A percentile compares a stretch with the other conserved stretches of the same genome.
Evolutionary conservation across 768 basidiomycete genomes (phyloP).

Genomic region (Tricholoma sp.): DNA sequence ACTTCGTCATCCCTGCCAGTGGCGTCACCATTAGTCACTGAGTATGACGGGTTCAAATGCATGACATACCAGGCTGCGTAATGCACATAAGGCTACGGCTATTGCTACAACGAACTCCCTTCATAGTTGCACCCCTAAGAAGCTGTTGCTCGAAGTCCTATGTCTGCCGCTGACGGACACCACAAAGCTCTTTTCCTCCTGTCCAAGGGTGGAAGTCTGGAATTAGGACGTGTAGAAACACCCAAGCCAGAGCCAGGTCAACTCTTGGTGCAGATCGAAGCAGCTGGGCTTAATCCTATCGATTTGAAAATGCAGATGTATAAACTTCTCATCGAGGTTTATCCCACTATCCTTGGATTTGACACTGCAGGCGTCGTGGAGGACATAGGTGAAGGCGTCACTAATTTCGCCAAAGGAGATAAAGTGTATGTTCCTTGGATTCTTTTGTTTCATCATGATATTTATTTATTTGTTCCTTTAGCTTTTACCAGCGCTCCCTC

Average conservation of each 20-base stretch:
- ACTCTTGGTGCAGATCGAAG: constrained; percentile 12
- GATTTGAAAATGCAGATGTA: constrained; percentile 9
- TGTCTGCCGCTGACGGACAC: background rate
- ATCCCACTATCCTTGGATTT: constrained; percentile 29
- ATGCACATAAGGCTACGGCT: too few species aligned
- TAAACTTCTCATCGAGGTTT: background rate
- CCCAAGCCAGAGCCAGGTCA: constrained; percentile 9
- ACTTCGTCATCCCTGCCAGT: too few species aligned
- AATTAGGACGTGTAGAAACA: background rate
- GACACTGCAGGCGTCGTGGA: constrained; percentile 51
- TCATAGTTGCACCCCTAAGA: too few species aligned
- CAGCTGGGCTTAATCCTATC: constrained; percentile 12
- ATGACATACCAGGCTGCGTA: too few species aligned
- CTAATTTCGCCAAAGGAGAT: constrained; percentile 44
- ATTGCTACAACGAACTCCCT: too few species aligned
- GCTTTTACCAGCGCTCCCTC: too few species aligned
- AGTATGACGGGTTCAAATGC: too few species aligned
- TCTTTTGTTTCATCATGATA: too few species aligned
- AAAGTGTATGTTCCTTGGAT: constrained; percentile 42
- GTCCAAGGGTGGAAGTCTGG: background rate
- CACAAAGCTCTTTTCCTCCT: background rate
- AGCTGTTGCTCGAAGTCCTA: too few species aligned
- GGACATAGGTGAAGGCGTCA: constrained; percentile 47
- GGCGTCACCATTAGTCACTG: too few species aligned
- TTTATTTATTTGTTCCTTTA: too few species aligned